Evolutionary conservation across 1,284 basidiomycete species (phyloP), one percentile per base, ranked within the genome.

Genomic region (Cryptococcus hybrid): DNA sequence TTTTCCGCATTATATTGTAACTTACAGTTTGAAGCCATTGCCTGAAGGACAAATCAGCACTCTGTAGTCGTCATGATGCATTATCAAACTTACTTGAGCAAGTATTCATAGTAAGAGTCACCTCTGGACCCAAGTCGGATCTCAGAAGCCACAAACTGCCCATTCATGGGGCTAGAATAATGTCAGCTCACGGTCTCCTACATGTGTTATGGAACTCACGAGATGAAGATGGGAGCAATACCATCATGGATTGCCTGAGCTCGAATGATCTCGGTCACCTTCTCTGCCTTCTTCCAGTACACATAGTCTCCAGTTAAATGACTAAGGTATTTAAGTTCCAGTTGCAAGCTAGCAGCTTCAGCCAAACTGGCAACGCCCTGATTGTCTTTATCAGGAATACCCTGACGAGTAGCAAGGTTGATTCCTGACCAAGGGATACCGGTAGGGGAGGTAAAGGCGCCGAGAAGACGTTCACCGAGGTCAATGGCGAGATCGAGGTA

Each of bases 101-200:
- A 81, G 70, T 95, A 95, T 76, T 97, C 94, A 74, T 96, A 98
- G 79, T 88, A 97, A 4, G 91, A 94, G 77, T 98, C 94, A 18
- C 89, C 94, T 35, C 94, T 84, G 13, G 92, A 94, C 7, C 94
- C 94, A 12, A 97, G 83, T 7, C 94, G 86, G 60, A 98, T 90
- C 42, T 88, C 85, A 18, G 88, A 86, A 8, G 85, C 79, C 38
- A 86, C 80, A 67, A 90, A 95, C 46, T 82, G 80, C 6, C 91
- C 92, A 39, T 80, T 82, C 15, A 84, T 70, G 0, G 86, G 81
- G 54, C 89, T 90, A 56, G 13, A 53, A 50, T 8, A 34, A 39
- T 44, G 45, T 47, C 15, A 51, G 50, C 30, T 57, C 45, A 34
- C 40, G 37, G 37, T 30, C 34, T 50, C 35, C 36, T 9, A 24